Conservation (phyloP, 768 basidiomycete genomes). For the Serendipita sp. region DNA sequence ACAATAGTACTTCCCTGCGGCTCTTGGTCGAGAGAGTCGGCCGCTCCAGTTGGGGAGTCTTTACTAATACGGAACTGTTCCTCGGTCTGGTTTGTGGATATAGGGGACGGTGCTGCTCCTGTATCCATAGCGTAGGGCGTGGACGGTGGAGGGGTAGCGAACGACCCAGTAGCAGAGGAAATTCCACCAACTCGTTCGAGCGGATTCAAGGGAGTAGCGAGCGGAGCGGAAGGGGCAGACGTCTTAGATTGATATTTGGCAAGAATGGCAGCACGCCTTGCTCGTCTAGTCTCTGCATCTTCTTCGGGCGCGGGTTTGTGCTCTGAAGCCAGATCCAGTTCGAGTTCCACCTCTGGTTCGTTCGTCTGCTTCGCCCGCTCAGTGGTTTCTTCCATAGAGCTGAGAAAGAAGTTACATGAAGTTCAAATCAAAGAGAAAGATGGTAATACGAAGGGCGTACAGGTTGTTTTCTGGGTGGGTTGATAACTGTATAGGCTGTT, state of each 20-base stretch:
- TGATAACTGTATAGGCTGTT: slow-evolving; percentile 16
- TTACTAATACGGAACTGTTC: slow-evolving; percentile 14
- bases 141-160: slow-evolving; percentile 40
- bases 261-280: slow-evolving; percentile 57
- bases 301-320: slow-evolving; percentile 37
- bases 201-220: not conserved
- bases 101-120: not conserved
- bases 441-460: slow-evolving; percentile 9
- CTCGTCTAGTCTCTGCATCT: slow-evolving; percentile 49
- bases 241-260: slow-evolving; percentile 42
- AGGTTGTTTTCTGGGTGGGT: slow-evolving; percentile 17
- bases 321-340: slow-evolving; percentile 41
- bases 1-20: slow-evolving; percentile 26
- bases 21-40: slow-evolving; percentile 31
- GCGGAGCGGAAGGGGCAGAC: slow-evolving; percentile 16
- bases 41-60: slow-evolving; percentile 35
- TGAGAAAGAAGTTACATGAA: not conserved
- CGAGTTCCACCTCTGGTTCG: slow-evolving; percentile 24
- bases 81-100: slow-evolving; percentile 6
- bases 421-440: not conserved
- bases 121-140: slow-evolving; percentile 1
- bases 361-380: not conserved
- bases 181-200: slow-evolving; percentile 32
- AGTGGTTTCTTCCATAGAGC: not conserved
- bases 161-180: slow-evolving; percentile 21